Evolutionary conservation across 306 rosid species (phyloP).

Genomic region (Cucumis sativus): DNA sequence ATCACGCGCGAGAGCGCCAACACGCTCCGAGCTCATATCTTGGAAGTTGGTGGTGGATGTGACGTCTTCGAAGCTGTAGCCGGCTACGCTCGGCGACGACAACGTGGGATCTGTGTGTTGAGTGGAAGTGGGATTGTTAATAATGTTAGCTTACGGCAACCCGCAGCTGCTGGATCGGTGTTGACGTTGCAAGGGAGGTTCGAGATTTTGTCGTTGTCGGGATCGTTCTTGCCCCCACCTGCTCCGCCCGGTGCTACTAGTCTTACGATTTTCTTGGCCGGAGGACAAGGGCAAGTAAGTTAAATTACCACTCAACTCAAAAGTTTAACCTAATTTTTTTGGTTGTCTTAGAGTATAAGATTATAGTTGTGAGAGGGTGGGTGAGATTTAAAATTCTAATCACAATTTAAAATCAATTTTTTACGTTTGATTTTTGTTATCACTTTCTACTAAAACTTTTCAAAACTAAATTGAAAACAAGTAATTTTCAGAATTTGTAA

Average conservation of each 20-base stretch:
- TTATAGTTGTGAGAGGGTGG: not conserved
- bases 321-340: not conserved
- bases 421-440: too few relatives aligned
- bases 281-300: slow-evolving; percentile 11
- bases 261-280: slow-evolving; percentile 9
- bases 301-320: not conserved
- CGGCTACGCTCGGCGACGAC: not conserved
- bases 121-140: slow-evolving; percentile 11
- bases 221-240: slow-evolving; percentile 11
- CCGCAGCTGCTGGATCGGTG: slow-evolving; percentile 1
- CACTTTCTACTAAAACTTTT: too few relatives aligned
- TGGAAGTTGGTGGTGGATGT: slow-evolving; percentile 1
- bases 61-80: slow-evolving; percentile 10
- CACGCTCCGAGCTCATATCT: slow-evolving; percentile 11
- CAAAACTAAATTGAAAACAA: too few relatives aligned
- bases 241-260: slow-evolving; percentile 15
- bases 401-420: not conserved
- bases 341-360: not conserved
- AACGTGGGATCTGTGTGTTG: slow-evolving; percentile 13
- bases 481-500: too few relatives aligned
- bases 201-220: slow-evolving; percentile 11
- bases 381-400: not conserved
- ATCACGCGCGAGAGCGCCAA: slow-evolving; percentile 9
- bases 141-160: slow-evolving; percentile 11
- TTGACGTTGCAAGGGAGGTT: slow-evolving; percentile 8